phyloP scores from a whole-genome alignment of 1,284 basidiomycete species.

The Erythrobasidium hasegawianum region DNA sequence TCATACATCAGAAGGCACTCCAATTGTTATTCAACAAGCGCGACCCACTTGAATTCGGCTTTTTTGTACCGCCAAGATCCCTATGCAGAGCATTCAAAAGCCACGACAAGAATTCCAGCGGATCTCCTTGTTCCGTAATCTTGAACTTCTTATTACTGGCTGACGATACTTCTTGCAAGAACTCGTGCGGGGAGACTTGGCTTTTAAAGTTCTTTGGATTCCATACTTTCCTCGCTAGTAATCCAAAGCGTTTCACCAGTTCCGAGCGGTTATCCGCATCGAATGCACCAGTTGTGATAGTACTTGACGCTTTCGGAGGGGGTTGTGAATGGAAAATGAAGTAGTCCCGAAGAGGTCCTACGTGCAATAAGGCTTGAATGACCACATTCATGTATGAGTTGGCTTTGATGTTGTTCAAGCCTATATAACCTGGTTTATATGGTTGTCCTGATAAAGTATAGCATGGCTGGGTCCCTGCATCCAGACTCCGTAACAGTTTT shows the following conservation, averaged over 20 bases:
- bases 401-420: slow-evolving; percentile 93
- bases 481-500: slow-evolving; percentile 61
- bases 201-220: slow-evolving; percentile 93
- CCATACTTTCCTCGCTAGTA: slow-evolving; percentile 85
- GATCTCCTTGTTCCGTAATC: slow-evolving; percentile 89
- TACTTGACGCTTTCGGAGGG: slow-evolving; percentile 1
- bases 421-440: slow-evolving; percentile 91
- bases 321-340: slow-evolving; percentile 51
- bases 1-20: slow-evolving; percentile 53
- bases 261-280: slow-evolving; percentile 54
- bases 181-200: slow-evolving; percentile 97
- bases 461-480: slow-evolving; percentile 43
- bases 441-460: slow-evolving; percentile 76
- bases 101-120: slow-evolving; percentile 95
- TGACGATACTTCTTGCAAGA: slow-evolving; percentile 90
- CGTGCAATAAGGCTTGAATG: slow-evolving; percentile 87
- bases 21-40: slow-evolving; percentile 52
- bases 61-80: slow-evolving; percentile 84
- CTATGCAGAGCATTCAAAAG: slow-evolving; percentile 86
- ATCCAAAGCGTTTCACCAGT: slow-evolving; percentile 76
- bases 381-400: slow-evolving; percentile 98
- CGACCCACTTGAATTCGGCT: slow-evolving; percentile 65
- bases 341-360: slow-evolving; percentile 82
- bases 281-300: slow-evolving; percentile 18
- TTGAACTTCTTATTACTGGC: slow-evolving; percentile 83